Percentiles rank a stretch among this genome's conserved stretches.
Evolutionary conservation across 257 asterid species (phyloP).

Genomic region (Solanum etuberosum): DNA sequence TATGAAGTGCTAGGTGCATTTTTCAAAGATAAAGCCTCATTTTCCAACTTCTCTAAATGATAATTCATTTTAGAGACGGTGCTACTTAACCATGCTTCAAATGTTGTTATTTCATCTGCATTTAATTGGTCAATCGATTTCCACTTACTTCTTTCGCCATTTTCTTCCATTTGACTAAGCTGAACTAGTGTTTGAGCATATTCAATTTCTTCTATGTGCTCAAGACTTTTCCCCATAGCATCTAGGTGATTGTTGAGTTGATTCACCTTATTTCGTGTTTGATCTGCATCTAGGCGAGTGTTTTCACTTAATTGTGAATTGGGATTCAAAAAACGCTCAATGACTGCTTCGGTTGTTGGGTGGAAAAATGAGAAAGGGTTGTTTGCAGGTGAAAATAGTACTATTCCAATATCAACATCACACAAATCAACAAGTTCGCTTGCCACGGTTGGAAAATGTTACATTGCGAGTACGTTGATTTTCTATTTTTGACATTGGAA

Average conservation of each 20-base stretch:
- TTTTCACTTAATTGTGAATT: background rate
- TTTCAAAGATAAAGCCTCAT: background rate
- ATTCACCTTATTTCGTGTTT: background rate
- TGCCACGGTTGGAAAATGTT: constrained; percentile 22
- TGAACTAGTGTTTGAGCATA: background rate
- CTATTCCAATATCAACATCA: constrained; percentile 15
- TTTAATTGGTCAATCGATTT: background rate
- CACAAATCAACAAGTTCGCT: constrained; percentile 19
- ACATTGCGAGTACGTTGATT: constrained; percentile 4
- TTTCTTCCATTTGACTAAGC: background rate
- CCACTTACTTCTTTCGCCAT: background rate
- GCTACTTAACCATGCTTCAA: background rate
- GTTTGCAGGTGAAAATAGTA: background rate
- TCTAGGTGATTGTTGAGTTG: background rate
- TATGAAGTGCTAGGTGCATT: background rate
- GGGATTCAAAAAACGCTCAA: background rate
- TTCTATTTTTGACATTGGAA: constrained; percentile 12
- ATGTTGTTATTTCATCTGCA: background rate
- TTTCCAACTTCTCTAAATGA: background rate
- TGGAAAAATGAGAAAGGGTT: constrained; percentile 22
- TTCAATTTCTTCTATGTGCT: background rate
- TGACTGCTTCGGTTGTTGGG: constrained; percentile 15
- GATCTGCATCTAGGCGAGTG: too few species aligned
- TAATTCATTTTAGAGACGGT: background rate
- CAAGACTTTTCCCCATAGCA: background rate